Conservation (phyloP, 441 rosid genomes). For the Rhodomyrtus psidioides region DNA sequence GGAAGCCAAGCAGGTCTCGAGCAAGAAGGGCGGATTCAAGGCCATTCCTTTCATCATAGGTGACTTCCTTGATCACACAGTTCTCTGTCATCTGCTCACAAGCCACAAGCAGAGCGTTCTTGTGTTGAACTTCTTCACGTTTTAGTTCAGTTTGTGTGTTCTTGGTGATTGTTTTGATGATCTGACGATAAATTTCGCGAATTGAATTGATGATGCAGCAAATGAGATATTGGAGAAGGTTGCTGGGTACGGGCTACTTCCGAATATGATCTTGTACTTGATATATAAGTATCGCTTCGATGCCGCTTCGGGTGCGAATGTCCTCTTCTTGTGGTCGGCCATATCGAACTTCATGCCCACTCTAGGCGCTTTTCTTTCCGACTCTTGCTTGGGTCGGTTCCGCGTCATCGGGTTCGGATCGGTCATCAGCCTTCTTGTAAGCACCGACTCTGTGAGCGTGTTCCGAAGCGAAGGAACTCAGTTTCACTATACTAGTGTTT, state of each 20-base stretch:
- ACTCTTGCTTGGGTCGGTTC: conserved; percentile 42
- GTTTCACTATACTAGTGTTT: background rate
- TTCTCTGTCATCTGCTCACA: background rate
- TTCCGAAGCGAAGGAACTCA: background rate
- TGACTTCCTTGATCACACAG: background rate
- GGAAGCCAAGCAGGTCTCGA: background rate
- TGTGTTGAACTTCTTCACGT: background rate
- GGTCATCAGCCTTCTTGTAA: conserved; percentile 23
- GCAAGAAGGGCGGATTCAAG: conserved; percentile 35
- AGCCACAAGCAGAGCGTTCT: background rate
- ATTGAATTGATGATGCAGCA: conserved; percentile 18
- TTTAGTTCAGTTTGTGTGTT: background rate
- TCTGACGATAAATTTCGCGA: background rate
- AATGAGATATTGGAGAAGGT: conserved; percentile 47
- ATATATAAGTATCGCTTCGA: conserved; percentile 21
- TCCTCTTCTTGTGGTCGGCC: conserved; percentile 37
- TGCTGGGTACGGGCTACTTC: conserved; percentile 27
- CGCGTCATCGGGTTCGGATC: conserved; percentile 27
- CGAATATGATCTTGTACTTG: conserved; percentile 38
- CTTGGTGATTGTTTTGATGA: background rate
- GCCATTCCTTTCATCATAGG: conserved; percentile 52
- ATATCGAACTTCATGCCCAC: conserved; percentile 24
- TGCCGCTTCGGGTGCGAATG: conserved; percentile 17
- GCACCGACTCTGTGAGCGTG: background rate
- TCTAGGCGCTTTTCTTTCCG: conserved; percentile 39